These are phyloP conservation scores for Xylaria sp. DNA, from an alignment of 2,329 filamentous ascomycete genomes.

Conservation along the genomic window DNA sequence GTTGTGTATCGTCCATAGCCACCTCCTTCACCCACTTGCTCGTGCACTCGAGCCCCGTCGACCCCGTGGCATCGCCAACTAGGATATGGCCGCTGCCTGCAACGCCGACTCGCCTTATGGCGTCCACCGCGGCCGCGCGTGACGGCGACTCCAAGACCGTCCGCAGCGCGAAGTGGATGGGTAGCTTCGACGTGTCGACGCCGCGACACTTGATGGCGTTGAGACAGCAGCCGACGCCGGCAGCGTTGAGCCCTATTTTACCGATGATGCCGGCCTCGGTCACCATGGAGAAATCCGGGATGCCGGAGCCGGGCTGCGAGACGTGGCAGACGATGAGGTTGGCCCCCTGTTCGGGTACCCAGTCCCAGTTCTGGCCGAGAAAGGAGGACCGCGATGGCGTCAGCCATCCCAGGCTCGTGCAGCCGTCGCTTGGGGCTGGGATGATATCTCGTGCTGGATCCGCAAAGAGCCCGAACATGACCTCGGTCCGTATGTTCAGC, in stretches of 20 bases:
- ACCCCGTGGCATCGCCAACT: conserved; percentile 56
- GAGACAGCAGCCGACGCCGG: conserved; percentile 68
- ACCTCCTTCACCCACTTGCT: conserved; percentile 47
- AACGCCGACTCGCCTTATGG: conserved; percentile 57
- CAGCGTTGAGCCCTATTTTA: conserved; percentile 72
- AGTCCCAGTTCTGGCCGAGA: conserved; percentile 71
- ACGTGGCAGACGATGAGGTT: conserved; percentile 63
- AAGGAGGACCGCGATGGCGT: conserved; percentile 47
- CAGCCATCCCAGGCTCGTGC: conserved; percentile 63
- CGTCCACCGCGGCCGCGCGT: conserved; percentile 57
- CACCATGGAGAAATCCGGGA: conserved; percentile 63
- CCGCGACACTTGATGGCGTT: conserved; percentile 71
- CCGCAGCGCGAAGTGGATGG: conserved; percentile 71
- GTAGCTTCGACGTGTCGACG: conserved; percentile 62
- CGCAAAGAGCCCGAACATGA: conserved; percentile 65
- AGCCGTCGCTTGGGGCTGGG: conserved; percentile 59
- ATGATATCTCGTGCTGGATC: conserved; percentile 33
- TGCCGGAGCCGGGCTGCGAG: conserved; percentile 51
- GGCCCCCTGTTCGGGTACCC: conserved; percentile 61
- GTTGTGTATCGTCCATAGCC: conserved; percentile 46
- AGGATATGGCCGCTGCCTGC: conserved; percentile 63
- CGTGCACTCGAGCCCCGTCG: conserved; percentile 60
- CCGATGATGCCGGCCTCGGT: conserved; percentile 71
- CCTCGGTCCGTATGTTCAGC: conserved; percentile 68
- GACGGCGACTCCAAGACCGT: conserved; percentile 63